Evolutionary conservation across 805 yeast genomes (phyloP), one percentile per base, ranked within the genome.

Genomic region (Candida insectorum): DNA sequence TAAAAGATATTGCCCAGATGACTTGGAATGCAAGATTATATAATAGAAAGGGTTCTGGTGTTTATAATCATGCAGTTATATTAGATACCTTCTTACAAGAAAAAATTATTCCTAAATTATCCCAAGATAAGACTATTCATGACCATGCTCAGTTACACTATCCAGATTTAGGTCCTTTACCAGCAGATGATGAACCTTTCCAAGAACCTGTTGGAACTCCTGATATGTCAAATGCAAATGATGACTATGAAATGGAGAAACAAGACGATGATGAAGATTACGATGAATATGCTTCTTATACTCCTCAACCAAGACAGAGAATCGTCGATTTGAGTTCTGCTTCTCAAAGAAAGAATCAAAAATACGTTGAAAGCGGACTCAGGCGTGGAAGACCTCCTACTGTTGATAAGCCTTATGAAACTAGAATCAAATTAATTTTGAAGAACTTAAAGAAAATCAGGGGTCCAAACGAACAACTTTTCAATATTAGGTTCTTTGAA

Each of bases 361-460:
- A 34, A 24, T 21, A 28, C 18, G 27, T 46, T 16, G 65, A 59
- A 28, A 53, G 60, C 16, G 81, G 86, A 47, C 73, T 77, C 20
- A 81, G 85, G 56, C 73, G 95, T 51, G 95, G 95, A 13, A 73
- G 95, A 48, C 96, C 96, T 4, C 95, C 96, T 2, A 82, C 86
- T 36, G 86, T 87, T 31, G 95, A 85, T 56, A 82, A 79, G 52
- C 95, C 95, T 5, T 89, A 83, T 57, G 97, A 93, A 59, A 87
- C 87, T 52, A 71, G 97, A 43, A 88, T 91, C 59, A 89, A 91
- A 57, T 79, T 86, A 45, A 80, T 93, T 24, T 62, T 93, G 68
- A 78, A 94, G 54, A 79, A 77, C 30, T 67, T 93, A 52, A 85
- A 88, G 51, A 85, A 85, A 51, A 80, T 83, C 39, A 73, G 76